Evolutionary conservation across 1,284 basidiomycete species (phyloP).

Genomic region (Earliella scabrosa): DNA sequence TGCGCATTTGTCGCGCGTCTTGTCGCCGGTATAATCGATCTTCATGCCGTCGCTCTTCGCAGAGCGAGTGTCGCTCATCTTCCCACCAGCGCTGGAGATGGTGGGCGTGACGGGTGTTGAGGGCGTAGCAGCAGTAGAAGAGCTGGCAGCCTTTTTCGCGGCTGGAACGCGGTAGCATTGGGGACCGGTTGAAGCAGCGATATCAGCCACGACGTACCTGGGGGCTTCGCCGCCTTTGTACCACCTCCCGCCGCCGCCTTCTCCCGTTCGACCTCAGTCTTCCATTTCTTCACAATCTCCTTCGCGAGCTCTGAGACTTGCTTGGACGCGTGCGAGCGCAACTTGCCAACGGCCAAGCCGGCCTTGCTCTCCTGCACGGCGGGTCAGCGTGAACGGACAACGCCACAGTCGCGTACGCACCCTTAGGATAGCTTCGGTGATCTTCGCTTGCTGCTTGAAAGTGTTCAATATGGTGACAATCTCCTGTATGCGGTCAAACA

Average conservation of each 20-base stretch:
- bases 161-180: constrained; percentile 25
- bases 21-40: constrained; percentile 63
- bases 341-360: constrained; percentile 91
- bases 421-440: constrained; percentile 87
- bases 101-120: constrained; percentile 52
- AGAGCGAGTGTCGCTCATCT: constrained; percentile 53
- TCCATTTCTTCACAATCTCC: constrained; percentile 93
- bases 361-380: constrained; percentile 83
- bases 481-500: constrained; percentile 54
- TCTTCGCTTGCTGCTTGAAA: constrained; percentile 79
- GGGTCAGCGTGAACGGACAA: background rate
- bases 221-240: constrained; percentile 33
- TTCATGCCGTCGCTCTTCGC: constrained; percentile 74
- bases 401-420: constrained; percentile 55
- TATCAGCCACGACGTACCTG: constrained; percentile 35
- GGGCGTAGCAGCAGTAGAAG: constrained; percentile 34
- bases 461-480: constrained; percentile 69
- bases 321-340: constrained; percentile 76
- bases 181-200: too few relatives aligned
- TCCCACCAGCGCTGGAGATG: constrained; percentile 35
- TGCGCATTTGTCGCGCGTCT: constrained; percentile 86
- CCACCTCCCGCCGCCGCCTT: constrained; percentile 50
- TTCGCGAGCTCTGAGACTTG: constrained; percentile 86
- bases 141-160: constrained; percentile 32
- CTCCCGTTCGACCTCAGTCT: constrained; percentile 81